Conservation (phyloP, 1,139 yeast species). For the Suhomyces bokatorum region DNA sequence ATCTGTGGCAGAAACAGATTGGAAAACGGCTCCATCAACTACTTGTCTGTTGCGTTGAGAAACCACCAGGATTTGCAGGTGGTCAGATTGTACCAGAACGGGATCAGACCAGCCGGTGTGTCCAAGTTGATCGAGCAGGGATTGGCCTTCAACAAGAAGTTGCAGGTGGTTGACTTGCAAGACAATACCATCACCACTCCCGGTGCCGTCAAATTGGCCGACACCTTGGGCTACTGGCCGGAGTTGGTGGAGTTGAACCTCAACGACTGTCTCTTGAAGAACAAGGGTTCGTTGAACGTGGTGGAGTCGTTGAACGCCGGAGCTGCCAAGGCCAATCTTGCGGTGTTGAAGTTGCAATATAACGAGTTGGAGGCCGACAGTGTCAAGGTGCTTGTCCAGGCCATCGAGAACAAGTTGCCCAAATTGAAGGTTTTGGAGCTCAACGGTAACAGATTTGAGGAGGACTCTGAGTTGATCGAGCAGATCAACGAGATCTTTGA, state of each 20-base stretch:
- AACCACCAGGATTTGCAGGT: conserved; percentile 73
- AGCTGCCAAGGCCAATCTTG: conserved; percentile 40
- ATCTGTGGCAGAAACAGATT: conserved; percentile 95
- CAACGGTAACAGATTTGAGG: conserved; percentile 83
- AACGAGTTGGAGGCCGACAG: conserved; percentile 79
- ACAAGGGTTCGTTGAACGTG: conserved; percentile 64
- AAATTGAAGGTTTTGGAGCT: conserved; percentile 68
- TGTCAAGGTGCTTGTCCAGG: conserved; percentile 54
- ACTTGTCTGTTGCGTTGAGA: conserved; percentile 72
- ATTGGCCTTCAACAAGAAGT: conserved; percentile 56
- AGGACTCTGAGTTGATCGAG: conserved; percentile 40
- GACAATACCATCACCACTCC: conserved; percentile 89
- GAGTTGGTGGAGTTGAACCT: conserved; percentile 73
- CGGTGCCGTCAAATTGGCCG: conserved; percentile 58
- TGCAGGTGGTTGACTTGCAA: conserved; percentile 80
- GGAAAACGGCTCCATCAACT: conserved; percentile 88
- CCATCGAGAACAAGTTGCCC: conserved; percentile 57
- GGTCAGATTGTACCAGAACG: conserved; percentile 88
- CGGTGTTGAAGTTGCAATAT: conserved; percentile 74
- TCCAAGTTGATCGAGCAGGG: conserved; percentile 74
- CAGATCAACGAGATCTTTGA: conserved; percentile 56
- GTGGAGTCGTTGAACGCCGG: conserved; percentile 49
- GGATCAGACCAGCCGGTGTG: conserved; percentile 93
- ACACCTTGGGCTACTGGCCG: conserved; percentile 53
- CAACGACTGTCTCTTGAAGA: conserved; percentile 84